Conservation (phyloP, 345 rosid species). For the Durio zibethinus region DNA sequence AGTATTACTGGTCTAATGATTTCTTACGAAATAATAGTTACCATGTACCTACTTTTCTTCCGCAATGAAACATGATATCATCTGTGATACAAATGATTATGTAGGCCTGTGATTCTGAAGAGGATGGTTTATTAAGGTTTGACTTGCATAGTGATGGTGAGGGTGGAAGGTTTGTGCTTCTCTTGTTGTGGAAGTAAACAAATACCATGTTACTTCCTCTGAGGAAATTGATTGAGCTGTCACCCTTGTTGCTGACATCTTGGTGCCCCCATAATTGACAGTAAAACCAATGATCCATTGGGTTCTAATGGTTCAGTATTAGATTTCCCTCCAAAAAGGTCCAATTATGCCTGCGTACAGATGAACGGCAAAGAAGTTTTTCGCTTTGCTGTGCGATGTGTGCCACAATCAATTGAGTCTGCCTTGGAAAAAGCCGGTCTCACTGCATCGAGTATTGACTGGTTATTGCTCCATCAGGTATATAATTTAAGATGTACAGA, state of each 20-base stretch:
- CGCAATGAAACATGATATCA: neutral
- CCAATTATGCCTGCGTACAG: conserved; percentile 64
- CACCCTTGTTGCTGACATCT: conserved; percentile 55
- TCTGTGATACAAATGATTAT: conserved; percentile 15
- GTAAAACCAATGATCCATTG: conserved; percentile 36
- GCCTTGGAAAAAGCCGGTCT: conserved; percentile 83
- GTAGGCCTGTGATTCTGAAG: conserved; percentile 83
- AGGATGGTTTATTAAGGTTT: conserved; percentile 76
- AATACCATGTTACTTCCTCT: conserved; percentile 5
- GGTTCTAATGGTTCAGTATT: conserved; percentile 61
- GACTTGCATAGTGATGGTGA: conserved; percentile 86
- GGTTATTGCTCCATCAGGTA: conserved; percentile 98
- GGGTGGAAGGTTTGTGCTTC: conserved; percentile 55
- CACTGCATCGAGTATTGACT: conserved; percentile 60
- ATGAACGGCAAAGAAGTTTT: conserved; percentile 96
- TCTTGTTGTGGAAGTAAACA: conserved; percentile 8
- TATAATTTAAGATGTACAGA: conserved; percentile 2
- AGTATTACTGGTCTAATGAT: neutral
- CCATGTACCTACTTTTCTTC: neutral
- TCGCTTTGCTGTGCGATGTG: conserved; percentile 78
- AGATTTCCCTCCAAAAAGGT: conserved; percentile 56
- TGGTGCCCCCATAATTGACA: conserved; percentile 46
- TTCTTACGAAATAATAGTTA: neutral
- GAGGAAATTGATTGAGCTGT: conserved; percentile 9
- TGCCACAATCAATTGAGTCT: conserved; percentile 78